Conservation (phyloP, 495 filamentous ascomycete genomes). For the Friedmanniomyces simplex region DNA sequence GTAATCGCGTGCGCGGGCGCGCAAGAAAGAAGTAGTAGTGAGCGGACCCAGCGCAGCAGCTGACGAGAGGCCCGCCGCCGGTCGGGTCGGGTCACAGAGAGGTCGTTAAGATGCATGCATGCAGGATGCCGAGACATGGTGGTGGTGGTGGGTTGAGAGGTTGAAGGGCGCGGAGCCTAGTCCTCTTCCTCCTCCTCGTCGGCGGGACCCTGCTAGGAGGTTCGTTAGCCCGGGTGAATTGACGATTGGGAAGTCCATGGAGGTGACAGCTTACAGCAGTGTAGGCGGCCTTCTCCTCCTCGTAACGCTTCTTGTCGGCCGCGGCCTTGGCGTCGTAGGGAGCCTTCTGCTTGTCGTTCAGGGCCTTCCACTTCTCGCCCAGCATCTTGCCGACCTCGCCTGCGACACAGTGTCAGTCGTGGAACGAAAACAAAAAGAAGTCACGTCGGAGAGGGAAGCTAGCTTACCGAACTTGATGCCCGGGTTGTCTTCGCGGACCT, state of each 20-base stretch:
- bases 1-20: too few relatives aligned
- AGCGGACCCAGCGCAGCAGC: background rate
- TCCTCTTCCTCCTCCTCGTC: conserved; percentile 17
- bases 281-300: conserved; percentile 92
- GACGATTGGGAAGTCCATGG: background rate
- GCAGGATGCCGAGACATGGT: background rate
- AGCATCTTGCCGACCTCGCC: conserved; percentile 96
- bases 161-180: background rate
- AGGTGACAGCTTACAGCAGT: conserved; percentile 27
- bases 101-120: background rate
- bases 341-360: conserved; percentile 74
- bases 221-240: background rate
- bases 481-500: conserved; percentile 96
- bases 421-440: background rate
- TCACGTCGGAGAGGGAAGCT: too few relatives aligned
- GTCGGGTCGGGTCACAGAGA: background rate
- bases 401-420: conserved; percentile 29
- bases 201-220: background rate
- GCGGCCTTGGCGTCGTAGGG: conserved; percentile 95
- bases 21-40: conserved; percentile 1
- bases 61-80: background rate
- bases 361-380: conserved; percentile 94
- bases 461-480: conserved; percentile 90
- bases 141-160: background rate
- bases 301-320: conserved; percentile 95